Percentiles rank a stretch among this genome's conserved stretches.
Evolutionary conservation across 2,329 filamentous ascomycete genomes (phyloP).

Genomic region (Aspergillus arachidicola): DNA sequence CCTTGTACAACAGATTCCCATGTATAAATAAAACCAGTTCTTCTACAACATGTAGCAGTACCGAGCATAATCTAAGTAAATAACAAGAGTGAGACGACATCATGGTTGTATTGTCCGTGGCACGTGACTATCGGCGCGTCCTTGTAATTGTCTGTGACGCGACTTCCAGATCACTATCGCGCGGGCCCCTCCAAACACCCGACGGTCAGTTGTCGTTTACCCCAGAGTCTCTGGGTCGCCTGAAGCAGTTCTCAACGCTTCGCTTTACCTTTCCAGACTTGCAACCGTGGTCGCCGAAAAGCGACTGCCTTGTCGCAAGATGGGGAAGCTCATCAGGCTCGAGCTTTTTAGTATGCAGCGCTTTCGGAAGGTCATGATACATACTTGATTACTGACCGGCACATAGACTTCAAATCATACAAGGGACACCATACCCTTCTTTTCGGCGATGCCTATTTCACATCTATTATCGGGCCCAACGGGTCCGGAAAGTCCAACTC

Average conservation of each 20-base stretch:
- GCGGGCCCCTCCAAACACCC: slow-evolving; percentile 26
- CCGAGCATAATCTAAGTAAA: neutral
- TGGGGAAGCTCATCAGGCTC: slow-evolving; percentile 95
- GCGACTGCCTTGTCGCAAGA: slow-evolving; percentile 52
- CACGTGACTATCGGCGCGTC: slow-evolving; percentile 36
- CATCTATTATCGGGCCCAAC: slow-evolving; percentile 98
- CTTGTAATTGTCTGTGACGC: slow-evolving; percentile 20
- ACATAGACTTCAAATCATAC: slow-evolving; percentile 96
- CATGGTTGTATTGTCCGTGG: neutral
- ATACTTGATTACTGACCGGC: slow-evolving; percentile 28
- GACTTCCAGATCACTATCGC: slow-evolving; percentile 21
- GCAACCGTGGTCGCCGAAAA: slow-evolving; percentile 27
- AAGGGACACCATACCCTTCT: slow-evolving; percentile 93
- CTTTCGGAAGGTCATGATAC: slow-evolving; percentile 1
- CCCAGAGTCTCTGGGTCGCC: slow-evolving; percentile 9
- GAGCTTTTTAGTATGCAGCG: slow-evolving; percentile 80
- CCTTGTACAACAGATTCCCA: slow-evolving; percentile 6
- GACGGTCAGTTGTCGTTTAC: slow-evolving; percentile 6
- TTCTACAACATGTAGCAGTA: neutral
- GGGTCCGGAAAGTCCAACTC: slow-evolving; percentile 99
- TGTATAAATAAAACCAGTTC: slow-evolving; percentile 14
- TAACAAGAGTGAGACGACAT: neutral
- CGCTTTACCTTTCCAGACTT: slow-evolving; percentile 10
- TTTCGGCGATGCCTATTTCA: slow-evolving; percentile 98
- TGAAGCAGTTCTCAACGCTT: neutral